Evolutionary conservation across 1,284 basidiomycete species (phyloP), one percentile per base, ranked within the genome.

Genomic region (Malassezia equina): DNA sequence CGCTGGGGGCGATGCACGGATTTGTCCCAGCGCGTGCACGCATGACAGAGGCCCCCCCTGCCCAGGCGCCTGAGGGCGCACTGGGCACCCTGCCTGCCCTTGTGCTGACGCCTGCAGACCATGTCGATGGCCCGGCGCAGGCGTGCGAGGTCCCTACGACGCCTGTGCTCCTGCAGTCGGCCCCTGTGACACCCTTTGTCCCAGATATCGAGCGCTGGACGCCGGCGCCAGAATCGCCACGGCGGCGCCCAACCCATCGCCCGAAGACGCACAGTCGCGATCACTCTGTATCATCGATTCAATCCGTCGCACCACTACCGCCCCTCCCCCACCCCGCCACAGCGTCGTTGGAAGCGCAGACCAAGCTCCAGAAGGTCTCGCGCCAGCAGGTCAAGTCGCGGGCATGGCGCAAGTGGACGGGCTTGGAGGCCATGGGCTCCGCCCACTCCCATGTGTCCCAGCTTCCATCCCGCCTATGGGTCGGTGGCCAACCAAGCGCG

Each of bases 81-180:
- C 36, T 21, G 36, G 41, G 41, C 40, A 24, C 21, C 19, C 24
- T 48, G 19, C 46, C 46, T 13, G 27, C 34, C 12, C 29, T 48
- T 19, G 46, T 48, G 7, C 23, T 48, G 3, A 48, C 46, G 17
- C 46, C 46, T 23, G 46, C 46, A 5, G 46, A 48, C 15, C 36
- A 39, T 11, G 4, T 9, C 19, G 36, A 39, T 6, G 19, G 36
- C 19, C 19, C 36, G 12, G 31, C 7, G 19, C 24, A 19, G 4
- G 33, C 15, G 19, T 3, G 12, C 6, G 32, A 23, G 7, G 21
- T 11, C 6, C 27, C 46, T 3, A 29, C 2, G 27, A 7, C 33
- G 21, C n/a, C 34, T 11, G 12, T 19, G 13, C 23, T 48, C 3
- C 19, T 39, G 36, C 36, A 39, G 17, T 8, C 36, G 7, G 36